Evolutionary conservation across 768 basidiomycete species (phyloP).

Genomic region (Suillus decipiens): DNA sequence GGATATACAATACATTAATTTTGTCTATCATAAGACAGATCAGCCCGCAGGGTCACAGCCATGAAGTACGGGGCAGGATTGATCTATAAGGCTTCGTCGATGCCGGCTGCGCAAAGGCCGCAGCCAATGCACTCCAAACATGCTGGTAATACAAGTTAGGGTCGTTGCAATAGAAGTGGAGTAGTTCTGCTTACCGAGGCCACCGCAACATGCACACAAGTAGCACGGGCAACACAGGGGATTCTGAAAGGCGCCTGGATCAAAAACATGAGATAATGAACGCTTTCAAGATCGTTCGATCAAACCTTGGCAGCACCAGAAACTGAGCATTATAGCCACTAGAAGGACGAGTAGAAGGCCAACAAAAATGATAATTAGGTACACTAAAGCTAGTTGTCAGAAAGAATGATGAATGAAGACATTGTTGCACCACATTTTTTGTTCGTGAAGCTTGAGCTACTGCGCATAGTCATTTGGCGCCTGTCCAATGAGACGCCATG

Average conservation of each 20-base stretch:
- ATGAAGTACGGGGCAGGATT: neutral
- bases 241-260: conserved; percentile 56
- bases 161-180: neutral
- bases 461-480: conserved; percentile 25
- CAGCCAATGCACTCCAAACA: conserved; percentile 74
- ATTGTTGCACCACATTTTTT: conserved; percentile 41
- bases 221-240: conserved; percentile 72
- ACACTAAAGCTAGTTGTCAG: conserved; percentile 41
- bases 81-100: conserved; percentile 28
- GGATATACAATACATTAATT: neutral
- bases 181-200: conserved; percentile 47
- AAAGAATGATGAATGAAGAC: neutral
- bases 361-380: conserved; percentile 66
- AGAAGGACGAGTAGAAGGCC: conserved; percentile 58
- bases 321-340: conserved; percentile 57
- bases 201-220: conserved; percentile 71
- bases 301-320: conserved; percentile 65
- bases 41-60: neutral
- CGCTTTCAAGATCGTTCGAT: neutral
- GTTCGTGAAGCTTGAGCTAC: conserved; percentile 37
- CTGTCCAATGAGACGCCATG: conserved; percentile 31
- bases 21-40: neutral
- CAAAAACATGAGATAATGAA: neutral
- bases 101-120: conserved; percentile 61
- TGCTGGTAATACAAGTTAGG: conserved; percentile 33